These are phyloP conservation scores for Nyctanthes arbortristis DNA, from an alignment of 257 asterid species.

Conservation along the genomic window DNA sequence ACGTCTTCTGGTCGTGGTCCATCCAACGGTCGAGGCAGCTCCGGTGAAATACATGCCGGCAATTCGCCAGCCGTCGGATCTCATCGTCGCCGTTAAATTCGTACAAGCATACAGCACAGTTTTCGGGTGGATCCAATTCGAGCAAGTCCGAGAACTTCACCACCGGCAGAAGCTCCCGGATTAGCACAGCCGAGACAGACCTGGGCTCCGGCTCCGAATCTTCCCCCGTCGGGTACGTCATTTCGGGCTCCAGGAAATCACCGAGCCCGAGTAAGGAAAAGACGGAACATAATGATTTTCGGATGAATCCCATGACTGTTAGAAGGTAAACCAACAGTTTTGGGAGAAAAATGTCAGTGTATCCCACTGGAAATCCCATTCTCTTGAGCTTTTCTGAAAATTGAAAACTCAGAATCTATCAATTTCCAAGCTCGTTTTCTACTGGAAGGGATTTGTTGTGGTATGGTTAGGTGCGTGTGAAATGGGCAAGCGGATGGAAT, in stretches of 20 bases:
- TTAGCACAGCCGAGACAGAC: slow-evolving; percentile 52
- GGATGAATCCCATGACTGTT: slow-evolving; percentile 51
- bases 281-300: slow-evolving; percentile 39
- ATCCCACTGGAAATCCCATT: slow-evolving; percentile 95
- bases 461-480: slow-evolving; percentile 4
- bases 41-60: slow-evolving; percentile 60
- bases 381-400: no score
- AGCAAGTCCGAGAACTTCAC: slow-evolving; percentile 46
- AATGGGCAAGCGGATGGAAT: not conserved
- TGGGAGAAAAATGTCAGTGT: slow-evolving; percentile 70
- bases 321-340: slow-evolving; percentile 57
- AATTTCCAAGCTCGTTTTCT: not conserved
- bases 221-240: slow-evolving; percentile 20
- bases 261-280: slow-evolving; percentile 57
- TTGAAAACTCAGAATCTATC: no score
- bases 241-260: slow-evolving; percentile 59
- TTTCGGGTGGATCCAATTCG: slow-evolving; percentile 40
- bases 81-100: slow-evolving; percentile 58
- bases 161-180: slow-evolving; percentile 62
- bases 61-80: slow-evolving; percentile 62
- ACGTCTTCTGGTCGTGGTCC: slow-evolving; percentile 75
- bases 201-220: slow-evolving; percentile 24
- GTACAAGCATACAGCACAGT: slow-evolving; percentile 64
- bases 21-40: slow-evolving; percentile 76
- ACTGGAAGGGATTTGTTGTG: not conserved